phyloP scores from a whole-genome alignment of 2,329 filamentous ascomycete genomes.

The Ophiostoma sp. region DNA sequence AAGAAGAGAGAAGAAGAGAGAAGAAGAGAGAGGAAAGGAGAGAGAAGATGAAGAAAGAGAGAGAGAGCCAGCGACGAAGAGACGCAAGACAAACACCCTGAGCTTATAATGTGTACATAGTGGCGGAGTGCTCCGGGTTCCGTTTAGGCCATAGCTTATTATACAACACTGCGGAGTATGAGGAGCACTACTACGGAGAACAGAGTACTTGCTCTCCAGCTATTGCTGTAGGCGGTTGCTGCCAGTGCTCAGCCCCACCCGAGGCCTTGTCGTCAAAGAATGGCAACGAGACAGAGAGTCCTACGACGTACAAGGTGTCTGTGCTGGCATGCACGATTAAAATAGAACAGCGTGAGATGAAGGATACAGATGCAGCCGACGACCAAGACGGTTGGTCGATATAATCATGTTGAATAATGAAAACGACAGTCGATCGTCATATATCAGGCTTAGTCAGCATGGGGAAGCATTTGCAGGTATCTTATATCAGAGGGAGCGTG shows the following conservation, averaged over 20 bases:
- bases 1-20: not conserved
- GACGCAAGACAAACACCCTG: too few species aligned
- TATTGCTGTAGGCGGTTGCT: not conserved
- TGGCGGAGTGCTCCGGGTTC: conserved; percentile 16
- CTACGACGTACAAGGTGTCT: conserved; percentile 3
- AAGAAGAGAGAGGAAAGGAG: not conserved
- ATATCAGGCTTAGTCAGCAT: too few species aligned
- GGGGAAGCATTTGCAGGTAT: too few species aligned
- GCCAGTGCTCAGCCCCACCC: not conserved
- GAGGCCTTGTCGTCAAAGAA: not conserved
- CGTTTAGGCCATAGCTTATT: conserved; percentile 8
- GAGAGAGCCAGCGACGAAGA: not conserved
- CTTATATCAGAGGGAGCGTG: too few species aligned
- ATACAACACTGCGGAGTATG: not conserved
- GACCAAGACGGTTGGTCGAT: not conserved
- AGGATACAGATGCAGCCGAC: not conserved
- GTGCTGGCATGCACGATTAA: conserved; percentile 1
- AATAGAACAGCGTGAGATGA: conserved; percentile 7
- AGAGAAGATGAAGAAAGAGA: not conserved
- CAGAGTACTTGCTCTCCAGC: not conserved
- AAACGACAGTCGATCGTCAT: too few species aligned
- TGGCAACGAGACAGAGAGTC: not conserved
- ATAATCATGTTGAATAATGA: too few species aligned
- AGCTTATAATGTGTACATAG: not conserved
- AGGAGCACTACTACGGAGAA: not conserved